Conservation (phyloP, 495 filamentous ascomycete species). For the Choiromyces venosus region DNA sequence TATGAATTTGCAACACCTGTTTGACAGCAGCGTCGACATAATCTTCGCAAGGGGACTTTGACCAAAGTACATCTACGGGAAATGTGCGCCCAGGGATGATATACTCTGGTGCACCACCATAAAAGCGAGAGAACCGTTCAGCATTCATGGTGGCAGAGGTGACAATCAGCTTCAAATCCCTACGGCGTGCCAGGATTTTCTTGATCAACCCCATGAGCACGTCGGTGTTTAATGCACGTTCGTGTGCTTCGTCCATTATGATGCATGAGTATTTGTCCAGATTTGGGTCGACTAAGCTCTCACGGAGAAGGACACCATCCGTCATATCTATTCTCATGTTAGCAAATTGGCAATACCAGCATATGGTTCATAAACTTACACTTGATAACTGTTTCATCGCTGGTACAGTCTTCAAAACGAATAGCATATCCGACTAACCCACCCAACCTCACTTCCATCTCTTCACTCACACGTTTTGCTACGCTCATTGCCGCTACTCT, state of each 20-base stretch:
- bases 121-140: conserved; percentile 92
- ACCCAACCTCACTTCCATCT: conserved; percentile 96
- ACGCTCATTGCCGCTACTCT: conserved; percentile 97
- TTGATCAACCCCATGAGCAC: conserved; percentile 97
- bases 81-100: conserved; percentile 96
- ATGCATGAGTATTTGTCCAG: conserved; percentile 96
- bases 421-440: conserved; percentile 92
- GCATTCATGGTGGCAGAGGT: conserved; percentile 99
- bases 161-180: conserved; percentile 94
- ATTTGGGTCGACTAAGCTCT: conserved; percentile 84
- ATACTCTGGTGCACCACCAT: conserved; percentile 95
- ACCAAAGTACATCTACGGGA: conserved; percentile 94
- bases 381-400: conserved; percentile 89
- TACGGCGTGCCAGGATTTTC: conserved; percentile 82
- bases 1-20: conserved; percentile 94
- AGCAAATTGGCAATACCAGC: conserved; percentile 15
- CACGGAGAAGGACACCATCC: conserved; percentile 89
- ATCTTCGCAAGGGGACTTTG: conserved; percentile 90
- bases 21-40: conserved; percentile 97
- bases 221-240: conserved; percentile 93
- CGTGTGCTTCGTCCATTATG: conserved; percentile 99
- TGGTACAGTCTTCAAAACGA: conserved; percentile 97
- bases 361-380: conserved; percentile 48
- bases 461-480: conserved; percentile 94
- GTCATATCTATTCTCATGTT: conserved; percentile 68